phyloP scores from a whole-genome alignment of 2,329 filamentous ascomycete species.

The Apiospora saccharicola region DNA sequence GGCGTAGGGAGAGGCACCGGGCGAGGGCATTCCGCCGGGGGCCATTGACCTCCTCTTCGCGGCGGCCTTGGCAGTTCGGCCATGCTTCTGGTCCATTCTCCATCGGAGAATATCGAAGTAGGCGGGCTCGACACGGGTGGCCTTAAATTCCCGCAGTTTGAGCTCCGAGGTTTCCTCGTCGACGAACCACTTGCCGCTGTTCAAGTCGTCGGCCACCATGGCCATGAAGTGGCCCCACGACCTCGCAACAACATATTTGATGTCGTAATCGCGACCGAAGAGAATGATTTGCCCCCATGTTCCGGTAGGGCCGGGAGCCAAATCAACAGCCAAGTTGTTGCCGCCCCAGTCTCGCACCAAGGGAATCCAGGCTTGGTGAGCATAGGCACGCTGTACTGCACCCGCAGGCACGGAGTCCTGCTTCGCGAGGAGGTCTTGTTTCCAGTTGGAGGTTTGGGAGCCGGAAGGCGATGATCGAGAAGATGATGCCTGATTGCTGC shows the following conservation, averaged over 20 bases:
- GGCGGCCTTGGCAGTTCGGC: conserved; percentile 60
- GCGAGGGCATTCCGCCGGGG: conserved; percentile 51
- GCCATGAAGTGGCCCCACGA: conserved; percentile 92
- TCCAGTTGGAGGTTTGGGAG: conserved; percentile 73
- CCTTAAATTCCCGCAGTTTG: conserved; percentile 91
- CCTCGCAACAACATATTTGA: conserved; percentile 93
- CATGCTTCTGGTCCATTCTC: conserved; percentile 95
- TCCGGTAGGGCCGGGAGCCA: conserved; percentile 87
- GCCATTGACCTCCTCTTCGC: conserved; percentile 63
- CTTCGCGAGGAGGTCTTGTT: conserved; percentile 81
- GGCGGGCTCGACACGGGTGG: conserved; percentile 84
- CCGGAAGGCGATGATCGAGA: conserved; percentile 61
- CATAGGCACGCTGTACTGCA: conserved; percentile 90
- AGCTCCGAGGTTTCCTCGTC: conserved; percentile 93
- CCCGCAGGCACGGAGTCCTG: conserved; percentile 90
- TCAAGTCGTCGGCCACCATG: conserved; percentile 86
- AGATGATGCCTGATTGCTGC: conserved; percentile 66
- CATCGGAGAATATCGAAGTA: conserved; percentile 96
- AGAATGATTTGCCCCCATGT: conserved; percentile 97
- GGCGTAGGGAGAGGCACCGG: conserved; percentile 66
- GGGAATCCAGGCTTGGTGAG: conserved; percentile 94
- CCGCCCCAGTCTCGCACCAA: conserved; percentile 97
- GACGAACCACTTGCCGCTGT: conserved; percentile 87
- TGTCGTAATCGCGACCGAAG: conserved; percentile 97
- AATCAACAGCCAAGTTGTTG: conserved; percentile 93